Conservation (phyloP, 2,329 filamentous ascomycete genomes). For the Colletotrichum orbiculare region DNA sequence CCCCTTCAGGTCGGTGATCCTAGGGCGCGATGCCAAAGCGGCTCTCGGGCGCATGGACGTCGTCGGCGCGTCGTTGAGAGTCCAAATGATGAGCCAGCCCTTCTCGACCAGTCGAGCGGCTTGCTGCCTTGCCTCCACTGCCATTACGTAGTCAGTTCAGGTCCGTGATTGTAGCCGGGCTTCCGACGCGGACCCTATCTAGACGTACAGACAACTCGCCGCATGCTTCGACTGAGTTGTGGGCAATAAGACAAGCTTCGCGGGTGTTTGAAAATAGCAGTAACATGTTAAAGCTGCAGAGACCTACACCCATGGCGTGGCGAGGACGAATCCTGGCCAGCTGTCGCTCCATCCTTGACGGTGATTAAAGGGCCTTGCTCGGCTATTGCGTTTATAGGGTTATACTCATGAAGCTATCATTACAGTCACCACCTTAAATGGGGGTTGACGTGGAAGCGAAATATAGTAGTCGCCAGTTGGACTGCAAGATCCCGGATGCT, state of each 20-base stretch:
- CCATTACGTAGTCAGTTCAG: not conserved
- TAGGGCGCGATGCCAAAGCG: constrained; percentile 10
- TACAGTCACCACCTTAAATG: too few relatives aligned
- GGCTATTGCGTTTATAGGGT: too few relatives aligned
- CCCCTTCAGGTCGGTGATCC: constrained; percentile 3
- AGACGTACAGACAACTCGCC: not conserved
- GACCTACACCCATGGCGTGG: constrained; percentile 4
- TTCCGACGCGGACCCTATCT: constrained; percentile 1
- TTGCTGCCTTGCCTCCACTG: not conserved
- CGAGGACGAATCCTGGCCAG: too few relatives aligned
- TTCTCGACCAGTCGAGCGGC: not conserved
- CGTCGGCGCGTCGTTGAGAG: not conserved
- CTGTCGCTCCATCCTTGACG: too few relatives aligned
- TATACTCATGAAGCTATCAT: too few relatives aligned
- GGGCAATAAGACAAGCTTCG: constrained; percentile 10
- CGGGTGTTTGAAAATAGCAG: constrained; percentile 19
- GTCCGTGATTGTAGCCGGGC: not conserved
- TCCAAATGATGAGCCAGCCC: constrained; percentile 1
- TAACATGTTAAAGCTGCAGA: constrained; percentile 9
- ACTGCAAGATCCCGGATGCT: too few relatives aligned
- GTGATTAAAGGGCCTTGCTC: too few relatives aligned
- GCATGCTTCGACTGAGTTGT: constrained; percentile 12
- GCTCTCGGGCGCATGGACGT: not conserved
- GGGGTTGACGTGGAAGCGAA: too few relatives aligned
- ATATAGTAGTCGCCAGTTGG: too few relatives aligned